Evolutionary conservation across 345 rosid genomes (phyloP).

Genomic region (Camelina laxa): DNA sequence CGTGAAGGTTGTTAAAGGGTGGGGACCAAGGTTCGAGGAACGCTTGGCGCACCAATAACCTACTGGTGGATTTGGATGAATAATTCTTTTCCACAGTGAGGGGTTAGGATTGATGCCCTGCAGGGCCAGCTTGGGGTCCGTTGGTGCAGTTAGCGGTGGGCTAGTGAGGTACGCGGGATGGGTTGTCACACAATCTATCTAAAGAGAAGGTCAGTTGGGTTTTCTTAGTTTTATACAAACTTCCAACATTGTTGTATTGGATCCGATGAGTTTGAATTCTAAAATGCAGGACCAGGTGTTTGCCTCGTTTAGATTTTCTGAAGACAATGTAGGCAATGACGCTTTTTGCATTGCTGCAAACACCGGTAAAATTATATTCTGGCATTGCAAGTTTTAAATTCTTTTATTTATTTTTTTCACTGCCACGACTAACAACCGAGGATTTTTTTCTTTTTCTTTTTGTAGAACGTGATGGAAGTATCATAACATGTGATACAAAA

Average conservation of each 20-base stretch:
- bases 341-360: slow-evolving; percentile 73
- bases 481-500: too few species aligned
- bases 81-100: too few species aligned
- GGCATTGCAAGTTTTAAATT: neutral
- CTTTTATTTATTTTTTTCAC: neutral
- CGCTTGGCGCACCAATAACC: too few species aligned
- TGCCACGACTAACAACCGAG: neutral
- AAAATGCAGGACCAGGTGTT: slow-evolving; percentile 73
- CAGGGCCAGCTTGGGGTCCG: too few species aligned
- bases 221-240: neutral
- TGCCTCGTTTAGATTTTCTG: slow-evolving; percentile 77
- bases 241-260: neutral
- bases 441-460: slow-evolving; percentile 6
- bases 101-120: too few species aligned
- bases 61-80: too few species aligned
- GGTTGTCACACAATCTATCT: slow-evolving; percentile 64
- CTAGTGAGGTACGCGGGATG: too few species aligned
- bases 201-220: slow-evolving; percentile 58
- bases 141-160: too few species aligned
- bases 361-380: slow-evolving; percentile 55
- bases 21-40: too few species aligned
- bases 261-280: slow-evolving; percentile 32
- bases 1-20: too few species aligned
- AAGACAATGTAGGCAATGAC: slow-evolving; percentile 48
- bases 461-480: too few species aligned